Evolutionary conservation across 495 filamentous ascomycete species (phyloP).

Genomic region (Parathielavia appendiculata): DNA sequence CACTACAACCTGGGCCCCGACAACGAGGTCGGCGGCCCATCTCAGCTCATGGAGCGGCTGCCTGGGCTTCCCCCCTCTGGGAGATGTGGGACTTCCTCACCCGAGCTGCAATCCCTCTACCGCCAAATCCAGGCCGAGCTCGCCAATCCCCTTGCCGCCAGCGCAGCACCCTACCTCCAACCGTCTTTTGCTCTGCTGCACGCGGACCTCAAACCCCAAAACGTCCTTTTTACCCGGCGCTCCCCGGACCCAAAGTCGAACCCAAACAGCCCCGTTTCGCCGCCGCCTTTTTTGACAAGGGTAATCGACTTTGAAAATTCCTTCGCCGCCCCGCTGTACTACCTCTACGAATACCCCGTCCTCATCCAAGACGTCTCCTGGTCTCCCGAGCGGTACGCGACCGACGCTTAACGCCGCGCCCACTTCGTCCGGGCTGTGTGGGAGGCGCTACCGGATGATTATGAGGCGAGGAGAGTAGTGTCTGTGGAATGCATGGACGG

Average conservation of each 20-base stretch:
- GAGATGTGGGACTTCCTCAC: too few species aligned
- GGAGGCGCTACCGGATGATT: slow-evolving; percentile 1
- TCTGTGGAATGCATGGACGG: background rate
- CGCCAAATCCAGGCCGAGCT: background rate
- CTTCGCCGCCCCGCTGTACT: slow-evolving; percentile 3
- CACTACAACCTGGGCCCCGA: background rate
- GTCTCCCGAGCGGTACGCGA: background rate
- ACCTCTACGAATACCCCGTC: slow-evolving; percentile 9
- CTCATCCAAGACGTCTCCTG: slow-evolving; percentile 7
- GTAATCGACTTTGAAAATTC: slow-evolving; percentile 10
- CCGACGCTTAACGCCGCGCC: background rate
- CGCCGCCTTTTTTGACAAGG: background rate
- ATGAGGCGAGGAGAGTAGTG: too few species aligned
- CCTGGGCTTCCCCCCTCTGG: too few species aligned
- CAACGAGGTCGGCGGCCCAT: background rate
- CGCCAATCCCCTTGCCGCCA: background rate
- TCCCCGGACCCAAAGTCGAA: too few species aligned
- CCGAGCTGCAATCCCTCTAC: background rate
- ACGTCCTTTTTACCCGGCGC: too few species aligned
- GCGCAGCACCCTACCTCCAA: background rate
- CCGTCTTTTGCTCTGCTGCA: background rate
- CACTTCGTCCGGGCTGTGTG: slow-evolving; percentile 4
- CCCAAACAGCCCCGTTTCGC: background rate
- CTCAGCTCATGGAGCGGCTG: slow-evolving; percentile 4
- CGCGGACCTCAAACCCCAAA: too few species aligned